Base-by-base conservation (phyloP, 805 yeast species). In the Candida pini region DNA sequence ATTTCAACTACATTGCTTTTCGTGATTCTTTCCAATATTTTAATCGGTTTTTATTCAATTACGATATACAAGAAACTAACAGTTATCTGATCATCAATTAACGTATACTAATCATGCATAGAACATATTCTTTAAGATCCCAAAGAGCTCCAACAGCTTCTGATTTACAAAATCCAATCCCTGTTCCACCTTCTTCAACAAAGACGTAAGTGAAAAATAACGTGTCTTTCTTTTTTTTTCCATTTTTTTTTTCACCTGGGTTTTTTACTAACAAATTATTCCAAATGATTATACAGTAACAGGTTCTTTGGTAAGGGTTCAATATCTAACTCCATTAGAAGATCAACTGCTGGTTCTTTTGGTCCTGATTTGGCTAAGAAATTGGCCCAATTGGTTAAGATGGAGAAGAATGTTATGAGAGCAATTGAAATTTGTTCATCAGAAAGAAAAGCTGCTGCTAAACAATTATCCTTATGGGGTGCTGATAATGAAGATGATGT, bases 111-210 rank as follows among this genome's bases (percentile, higher is more conserved):
- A 64, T 32, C 47, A 92, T 92, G 98, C 97, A 90, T 75, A 84
- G 97, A 81, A 90, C 98, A 33, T 92, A 92, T 68, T 90, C 98
- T 23, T 73, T 90, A 66, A 88, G 98, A 77, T 80, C 88, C 53
- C 63, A 81, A 37, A 84, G 96, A 66, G 97, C 97, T 26, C 98
- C 98, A 43, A 89, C 98, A 38, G 97, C 97, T 41, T 77, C 96
- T 48, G 96, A 90, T 67, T 66, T 90, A 65, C 89, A 82, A 61
- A 74, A 84, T 33, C 97, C 97, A 22, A 90, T 95, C 36, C 97
- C 97, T 31, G 97, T 97, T 47, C 81, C 95, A 27, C 80, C 95
- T 31, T 79, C 96, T 21, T 69, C 95, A 35, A 83, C 97, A 54
- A 87, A 87, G 69, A 54, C 71, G 49, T 48, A 43, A 33, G 51